A percentile compares a stretch with the other conserved stretches of the same genome.
phyloP scores from a whole-genome alignment of 169 alveolate genomes.

The Pseudocohnilembus persalinus region DNA sequence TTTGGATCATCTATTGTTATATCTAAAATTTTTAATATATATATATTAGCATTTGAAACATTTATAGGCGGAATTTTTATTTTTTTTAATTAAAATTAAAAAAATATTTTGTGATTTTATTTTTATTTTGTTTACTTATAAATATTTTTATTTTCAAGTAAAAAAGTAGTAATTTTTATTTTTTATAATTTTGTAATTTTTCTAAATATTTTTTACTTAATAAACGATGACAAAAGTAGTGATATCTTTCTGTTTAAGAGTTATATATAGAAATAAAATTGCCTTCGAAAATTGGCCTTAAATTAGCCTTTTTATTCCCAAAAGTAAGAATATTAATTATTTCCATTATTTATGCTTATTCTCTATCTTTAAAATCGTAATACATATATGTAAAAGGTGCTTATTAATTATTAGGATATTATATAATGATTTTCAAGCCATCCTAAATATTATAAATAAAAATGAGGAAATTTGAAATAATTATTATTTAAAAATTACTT shows the following conservation, averaged over 20 bases:
- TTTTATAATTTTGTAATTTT: no score
- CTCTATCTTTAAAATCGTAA: neutral
- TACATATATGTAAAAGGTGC: neutral
- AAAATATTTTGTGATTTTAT: no score
- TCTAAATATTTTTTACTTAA: no score
- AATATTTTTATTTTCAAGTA: neutral
- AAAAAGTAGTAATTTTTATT: neutral
- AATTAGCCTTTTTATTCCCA: neutral
- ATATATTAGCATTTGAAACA: no score
- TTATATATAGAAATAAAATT: neutral
- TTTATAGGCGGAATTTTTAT: neutral
- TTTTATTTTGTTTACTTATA: no score
- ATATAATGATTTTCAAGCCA: neutral
- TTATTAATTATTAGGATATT: neutral
- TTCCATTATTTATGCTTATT: neutral
- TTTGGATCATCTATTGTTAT: neutral
- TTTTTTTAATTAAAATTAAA: no score
- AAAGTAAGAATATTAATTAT: neutral
- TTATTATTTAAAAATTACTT: no score
- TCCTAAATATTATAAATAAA: neutral
- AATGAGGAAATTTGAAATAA: no score
- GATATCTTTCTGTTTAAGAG: neutral
- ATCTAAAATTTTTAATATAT: neutral
- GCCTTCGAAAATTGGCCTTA: neutral
- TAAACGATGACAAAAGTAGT: neutral